phyloP scores from a whole-genome alignment of 2,329 filamentous ascomycete species.

The Fusarium sp. region DNA sequence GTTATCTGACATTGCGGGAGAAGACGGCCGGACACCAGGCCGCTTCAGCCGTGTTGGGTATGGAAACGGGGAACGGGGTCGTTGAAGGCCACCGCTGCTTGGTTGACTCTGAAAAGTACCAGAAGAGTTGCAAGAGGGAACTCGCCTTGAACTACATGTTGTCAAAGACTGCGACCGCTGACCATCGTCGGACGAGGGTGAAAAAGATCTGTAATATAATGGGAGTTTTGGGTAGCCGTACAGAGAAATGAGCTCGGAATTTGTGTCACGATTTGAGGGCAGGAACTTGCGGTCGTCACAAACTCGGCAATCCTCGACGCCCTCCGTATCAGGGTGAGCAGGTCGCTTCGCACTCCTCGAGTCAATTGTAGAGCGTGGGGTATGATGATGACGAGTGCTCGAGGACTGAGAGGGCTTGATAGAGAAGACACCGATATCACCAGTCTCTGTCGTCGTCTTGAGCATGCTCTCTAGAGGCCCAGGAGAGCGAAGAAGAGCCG shows the following conservation, averaged over 20 bases:
- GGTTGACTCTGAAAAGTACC: conserved; percentile 59
- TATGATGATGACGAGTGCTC: conserved; percentile 44
- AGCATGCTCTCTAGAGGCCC: conserved; percentile 70
- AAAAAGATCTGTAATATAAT: conserved; percentile 54
- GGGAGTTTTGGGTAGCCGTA: conserved; percentile 62
- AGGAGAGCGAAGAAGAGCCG: conserved; percentile 56
- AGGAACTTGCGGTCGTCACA: conserved; percentile 56
- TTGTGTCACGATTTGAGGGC: conserved; percentile 61
- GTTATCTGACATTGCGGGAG: conserved; percentile 59
- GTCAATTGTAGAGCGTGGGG: conserved; percentile 44
- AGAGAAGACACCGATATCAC: conserved; percentile 70
- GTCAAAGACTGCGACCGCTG: conserved; percentile 65
- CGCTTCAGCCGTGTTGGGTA: conserved; percentile 66
- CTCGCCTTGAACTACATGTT: conserved; percentile 57
- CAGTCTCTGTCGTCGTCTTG: conserved; percentile 71
- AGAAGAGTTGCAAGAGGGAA: conserved; percentile 59
- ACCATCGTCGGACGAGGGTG: conserved; percentile 56
- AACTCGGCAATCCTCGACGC: conserved; percentile 45
- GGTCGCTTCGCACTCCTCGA: conserved; percentile 45
- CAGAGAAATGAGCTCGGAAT: conserved; percentile 65
- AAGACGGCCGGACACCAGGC: conserved; percentile 60
- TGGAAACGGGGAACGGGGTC: conserved; percentile 67
- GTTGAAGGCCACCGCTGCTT: conserved; percentile 55
- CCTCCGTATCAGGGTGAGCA: conserved; percentile 44
- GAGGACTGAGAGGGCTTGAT: conserved; percentile 52